Conservation (phyloP, 805 yeast genomes). For the Candida yuanshanica region DNA sequence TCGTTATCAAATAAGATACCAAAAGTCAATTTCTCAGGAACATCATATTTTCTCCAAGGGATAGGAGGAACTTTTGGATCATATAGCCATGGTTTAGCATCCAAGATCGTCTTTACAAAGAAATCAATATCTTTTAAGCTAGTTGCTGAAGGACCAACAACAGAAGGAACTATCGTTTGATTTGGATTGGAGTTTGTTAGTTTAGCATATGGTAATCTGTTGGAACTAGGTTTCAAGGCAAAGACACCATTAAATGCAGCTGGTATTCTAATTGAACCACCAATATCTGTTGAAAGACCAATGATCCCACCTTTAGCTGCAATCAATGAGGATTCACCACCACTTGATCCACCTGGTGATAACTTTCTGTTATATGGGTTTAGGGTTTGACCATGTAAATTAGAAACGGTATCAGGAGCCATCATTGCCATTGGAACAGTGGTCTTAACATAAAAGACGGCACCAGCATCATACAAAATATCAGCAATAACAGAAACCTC, state of each 20-base stretch:
- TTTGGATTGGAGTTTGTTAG: constrained; percentile 14
- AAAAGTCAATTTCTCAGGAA: constrained; percentile 31
- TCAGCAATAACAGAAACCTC: constrained; percentile 43
- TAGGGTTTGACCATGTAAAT: constrained; percentile 50
- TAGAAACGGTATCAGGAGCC: constrained; percentile 59
- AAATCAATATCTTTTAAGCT: constrained; percentile 57
- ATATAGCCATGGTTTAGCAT: constrained; percentile 47
- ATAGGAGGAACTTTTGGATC: constrained; percentile 49
- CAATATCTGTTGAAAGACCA: constrained; percentile 66
- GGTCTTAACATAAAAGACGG: constrained; percentile 59
- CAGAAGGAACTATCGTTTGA: constrained; percentile 46
- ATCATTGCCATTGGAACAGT: constrained; percentile 63
- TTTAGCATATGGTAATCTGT: constrained; percentile 36
- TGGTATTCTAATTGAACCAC: constrained; percentile 64
- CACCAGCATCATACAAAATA: constrained; percentile 29
- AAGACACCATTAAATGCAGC: constrained; percentile 56
- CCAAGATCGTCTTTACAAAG: constrained; percentile 49
- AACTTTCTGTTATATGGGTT: constrained; percentile 52
- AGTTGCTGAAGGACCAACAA: constrained; percentile 65
- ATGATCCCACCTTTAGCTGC: constrained; percentile 52
- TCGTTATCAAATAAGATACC: constrained; percentile 40
- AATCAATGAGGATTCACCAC: constrained; percentile 64
- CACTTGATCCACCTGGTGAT: constrained; percentile 67
- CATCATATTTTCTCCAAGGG: constrained; percentile 37
- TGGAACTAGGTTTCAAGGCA: constrained; percentile 56